Conservation (phyloP, 2,329 filamentous ascomycete genomes). For the Exophiala bonariae region DNA sequence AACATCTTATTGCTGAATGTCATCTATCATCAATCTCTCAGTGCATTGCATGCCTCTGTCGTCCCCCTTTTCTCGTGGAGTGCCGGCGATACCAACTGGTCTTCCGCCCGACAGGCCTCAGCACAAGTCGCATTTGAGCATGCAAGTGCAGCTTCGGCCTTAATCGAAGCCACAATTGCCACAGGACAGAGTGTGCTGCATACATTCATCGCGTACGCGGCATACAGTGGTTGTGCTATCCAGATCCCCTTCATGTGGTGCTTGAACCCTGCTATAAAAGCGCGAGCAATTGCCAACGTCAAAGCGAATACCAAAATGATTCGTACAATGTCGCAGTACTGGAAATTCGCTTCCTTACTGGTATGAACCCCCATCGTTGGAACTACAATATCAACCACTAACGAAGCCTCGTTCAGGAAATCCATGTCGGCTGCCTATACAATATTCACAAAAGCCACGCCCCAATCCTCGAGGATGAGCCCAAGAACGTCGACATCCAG, state of each 20-base stretch:
- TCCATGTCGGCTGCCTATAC: slow-evolving; percentile 13
- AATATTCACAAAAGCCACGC: slow-evolving; percentile 8
- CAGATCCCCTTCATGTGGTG: slow-evolving; percentile 16
- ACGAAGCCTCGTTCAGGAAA: slow-evolving; percentile 5
- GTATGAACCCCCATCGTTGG: not conserved
- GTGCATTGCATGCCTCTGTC: slow-evolving; percentile 14
- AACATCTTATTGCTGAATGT: slow-evolving; percentile 7
- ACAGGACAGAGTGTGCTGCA: not conserved
- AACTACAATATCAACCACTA: not conserved
- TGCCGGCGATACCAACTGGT: slow-evolving; percentile 5
- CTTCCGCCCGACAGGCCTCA: slow-evolving; percentile 6
- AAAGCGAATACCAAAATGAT: slow-evolving; percentile 9
- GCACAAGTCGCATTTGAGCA: slow-evolving; percentile 15
- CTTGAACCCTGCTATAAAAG: slow-evolving; percentile 3
- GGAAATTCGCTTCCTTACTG: slow-evolving; percentile 13
- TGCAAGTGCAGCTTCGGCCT: slow-evolving; percentile 7
- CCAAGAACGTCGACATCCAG: slow-evolving; percentile 9
- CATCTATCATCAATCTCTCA: slow-evolving; percentile 10
- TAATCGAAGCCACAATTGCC: slow-evolving; percentile 3
- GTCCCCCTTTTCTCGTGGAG: slow-evolving; percentile 16
- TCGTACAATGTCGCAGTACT: slow-evolving; percentile 6
- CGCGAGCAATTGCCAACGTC: slow-evolving; percentile 6
- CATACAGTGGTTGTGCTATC: slow-evolving; percentile 10
- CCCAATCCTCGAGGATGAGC: slow-evolving; percentile 12
- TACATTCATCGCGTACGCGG: slow-evolving; percentile 10